A percentile compares a stretch with the other conserved stretches of the same genome.
phyloP scores from a whole-genome alignment of 176 grass and related monocot genomes.

The Oryza longistaminata region DNA sequence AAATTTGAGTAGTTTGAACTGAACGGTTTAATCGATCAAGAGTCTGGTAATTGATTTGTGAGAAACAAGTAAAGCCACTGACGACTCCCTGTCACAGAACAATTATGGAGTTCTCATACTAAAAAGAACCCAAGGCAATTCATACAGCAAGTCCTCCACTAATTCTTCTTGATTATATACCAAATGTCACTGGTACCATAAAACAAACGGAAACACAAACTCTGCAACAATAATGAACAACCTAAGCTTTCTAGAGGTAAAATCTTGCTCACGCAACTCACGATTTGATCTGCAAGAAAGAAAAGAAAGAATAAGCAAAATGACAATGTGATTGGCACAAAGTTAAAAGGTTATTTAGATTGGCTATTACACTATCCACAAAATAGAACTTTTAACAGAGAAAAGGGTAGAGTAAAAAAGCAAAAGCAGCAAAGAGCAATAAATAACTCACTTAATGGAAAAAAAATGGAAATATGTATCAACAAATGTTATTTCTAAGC shows the following conservation, averaged over 20 bases:
- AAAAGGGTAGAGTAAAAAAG: neutral
- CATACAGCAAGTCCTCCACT: neutral
- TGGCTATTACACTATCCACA: neutral
- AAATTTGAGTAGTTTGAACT: no score
- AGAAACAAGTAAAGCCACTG: no score
- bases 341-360: neutral
- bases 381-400: neutral
- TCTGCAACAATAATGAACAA: neutral
- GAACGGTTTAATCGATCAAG: no score
- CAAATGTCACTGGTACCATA: constrained; percentile 1
- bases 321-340: neutral
- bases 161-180: neutral
- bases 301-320: neutral
- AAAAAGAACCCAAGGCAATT: neutral
- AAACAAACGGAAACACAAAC: constrained; percentile 12
- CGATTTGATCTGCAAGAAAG: neutral
- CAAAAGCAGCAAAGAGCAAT: neutral
- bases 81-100: no score
- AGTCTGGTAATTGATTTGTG: no score
- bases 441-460: neutral
- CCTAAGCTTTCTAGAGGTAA: neutral
- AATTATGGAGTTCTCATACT: no score
- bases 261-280: neutral
- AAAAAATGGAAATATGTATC: neutral
- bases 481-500: neutral